Percentiles rank a stretch among this genome's conserved stretches.
Conservation (phyloP, 352 stramenopile genomes). For the Pythium folliculosum region DNA sequence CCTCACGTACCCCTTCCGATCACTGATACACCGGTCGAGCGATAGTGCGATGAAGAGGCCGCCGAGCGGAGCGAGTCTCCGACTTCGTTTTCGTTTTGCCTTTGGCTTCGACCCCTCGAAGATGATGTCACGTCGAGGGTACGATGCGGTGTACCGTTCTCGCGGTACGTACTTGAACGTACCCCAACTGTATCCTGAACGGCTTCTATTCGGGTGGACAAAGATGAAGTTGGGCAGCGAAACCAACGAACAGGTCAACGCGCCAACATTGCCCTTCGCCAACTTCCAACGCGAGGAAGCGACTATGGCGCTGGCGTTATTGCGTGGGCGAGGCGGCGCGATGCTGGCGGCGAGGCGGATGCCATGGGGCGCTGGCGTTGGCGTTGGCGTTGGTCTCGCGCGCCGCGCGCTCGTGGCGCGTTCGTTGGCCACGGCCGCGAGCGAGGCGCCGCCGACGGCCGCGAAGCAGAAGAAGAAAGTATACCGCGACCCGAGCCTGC, state of each 20-base stretch:
- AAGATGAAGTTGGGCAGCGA: slow-evolving; percentile 22
- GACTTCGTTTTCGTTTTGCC: background rate
- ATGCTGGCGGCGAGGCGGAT: background rate
- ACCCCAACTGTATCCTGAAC: background rate
- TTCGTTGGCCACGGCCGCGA: slow-evolving; percentile 7
- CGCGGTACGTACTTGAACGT: background rate
- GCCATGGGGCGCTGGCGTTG: background rate
- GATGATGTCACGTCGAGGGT: too few relatives aligned
- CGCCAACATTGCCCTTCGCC: background rate
- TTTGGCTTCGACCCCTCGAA: background rate
- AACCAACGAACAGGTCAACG: slow-evolving; percentile 1
- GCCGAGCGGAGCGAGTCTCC: too few relatives aligned
- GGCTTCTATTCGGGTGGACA: slow-evolving; percentile 14
- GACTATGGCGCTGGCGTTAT: slow-evolving; percentile 5
- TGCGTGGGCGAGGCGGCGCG: background rate
- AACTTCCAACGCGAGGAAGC: too few relatives aligned
- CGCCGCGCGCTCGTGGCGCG: background rate
- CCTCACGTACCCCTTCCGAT: background rate
- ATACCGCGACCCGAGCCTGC: slow-evolving; percentile 73
- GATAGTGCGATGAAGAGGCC: too few relatives aligned
- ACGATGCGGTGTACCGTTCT: background rate
- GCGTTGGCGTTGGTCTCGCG: background rate
- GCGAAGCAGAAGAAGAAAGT: slow-evolving; percentile 55
- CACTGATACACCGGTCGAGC: too few relatives aligned
- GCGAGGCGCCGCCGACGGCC: background rate